Percentiles rank a stretch among this genome's conserved stretches.
Evolutionary conservation across 305 asterid species (phyloP).

Genomic region (Euphrasia arctica): DNA sequence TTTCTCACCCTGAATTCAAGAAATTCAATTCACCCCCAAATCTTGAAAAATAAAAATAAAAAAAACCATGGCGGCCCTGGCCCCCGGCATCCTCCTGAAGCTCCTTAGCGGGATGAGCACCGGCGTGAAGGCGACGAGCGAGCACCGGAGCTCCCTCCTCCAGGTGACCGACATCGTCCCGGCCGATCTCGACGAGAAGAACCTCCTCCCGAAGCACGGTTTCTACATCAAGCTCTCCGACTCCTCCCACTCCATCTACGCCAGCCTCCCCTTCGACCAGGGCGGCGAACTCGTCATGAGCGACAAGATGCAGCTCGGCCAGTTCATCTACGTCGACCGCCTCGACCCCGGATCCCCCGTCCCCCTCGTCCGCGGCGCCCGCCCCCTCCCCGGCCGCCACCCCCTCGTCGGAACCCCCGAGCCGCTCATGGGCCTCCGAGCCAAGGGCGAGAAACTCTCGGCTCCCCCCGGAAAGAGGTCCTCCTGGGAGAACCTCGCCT

Average conservation of each 20-base stretch:
- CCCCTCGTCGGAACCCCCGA: conserved; percentile 91
- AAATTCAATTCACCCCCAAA: background rate
- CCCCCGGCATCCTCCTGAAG: conserved; percentile 87
- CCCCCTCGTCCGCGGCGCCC: conserved; percentile 72
- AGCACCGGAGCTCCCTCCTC: conserved; percentile 76
- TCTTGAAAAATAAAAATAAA: too few relatives aligned
- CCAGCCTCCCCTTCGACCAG: conserved; percentile 79
- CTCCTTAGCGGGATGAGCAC: conserved; percentile 73
- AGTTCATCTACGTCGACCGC: conserved; percentile 75
- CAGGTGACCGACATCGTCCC: conserved; percentile 99
- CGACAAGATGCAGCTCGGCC: conserved; percentile 92
- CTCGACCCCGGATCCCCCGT: conserved; percentile 97
- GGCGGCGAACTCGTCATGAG: conserved; percentile 93
- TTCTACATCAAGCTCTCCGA: conserved; percentile 88
- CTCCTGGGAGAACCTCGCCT: conserved; percentile 66
- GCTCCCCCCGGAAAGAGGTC: conserved; percentile 59
- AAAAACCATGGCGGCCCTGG: conserved; percentile 58
- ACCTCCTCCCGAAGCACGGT: conserved; percentile 76
- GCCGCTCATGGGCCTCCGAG: conserved; percentile 77
- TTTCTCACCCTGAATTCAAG: background rate
- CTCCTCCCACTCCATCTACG: conserved; percentile 91
- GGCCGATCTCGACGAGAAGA: conserved; percentile 92
- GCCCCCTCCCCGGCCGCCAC: conserved; percentile 86
- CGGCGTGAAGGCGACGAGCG: conserved; percentile 82
- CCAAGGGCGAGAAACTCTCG: conserved; percentile 55